Evolutionary conservation across 768 basidiomycete genomes (phyloP).

Genomic region (Lyophyllum atratum): DNA sequence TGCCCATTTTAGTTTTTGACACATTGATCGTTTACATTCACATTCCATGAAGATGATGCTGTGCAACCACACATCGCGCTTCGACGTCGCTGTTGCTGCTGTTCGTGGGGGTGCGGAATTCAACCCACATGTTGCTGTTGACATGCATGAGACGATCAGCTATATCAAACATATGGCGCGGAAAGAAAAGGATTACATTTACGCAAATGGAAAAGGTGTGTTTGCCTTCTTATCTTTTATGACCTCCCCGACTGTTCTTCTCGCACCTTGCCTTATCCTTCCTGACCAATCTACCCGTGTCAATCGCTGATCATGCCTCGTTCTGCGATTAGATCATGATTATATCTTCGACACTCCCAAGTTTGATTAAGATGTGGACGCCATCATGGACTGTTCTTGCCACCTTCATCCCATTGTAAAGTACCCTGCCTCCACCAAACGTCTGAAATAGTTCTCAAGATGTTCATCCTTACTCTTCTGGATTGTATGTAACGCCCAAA

Average conservation of each 20-base stretch:
- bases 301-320: neutral
- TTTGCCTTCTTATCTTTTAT: neutral
- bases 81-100: constrained; percentile 62
- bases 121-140: constrained; percentile 57
- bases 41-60: constrained; percentile 64
- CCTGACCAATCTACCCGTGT: neutral
- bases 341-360: constrained; percentile 48
- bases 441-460: no score
- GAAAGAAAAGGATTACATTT: constrained; percentile 65
- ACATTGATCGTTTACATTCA: neutral
- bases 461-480: no score
- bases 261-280: neutral
- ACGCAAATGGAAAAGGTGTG: constrained; percentile 57
- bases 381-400: neutral
- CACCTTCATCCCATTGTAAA: neutral
- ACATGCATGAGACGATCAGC: constrained; percentile 58
- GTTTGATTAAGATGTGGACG: constrained; percentile 29
- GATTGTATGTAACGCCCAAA: no score
- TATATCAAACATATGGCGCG: constrained; percentile 59
- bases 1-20: constrained; percentile 5
- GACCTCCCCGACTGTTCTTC: neutral
- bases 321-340: constrained; percentile 38
- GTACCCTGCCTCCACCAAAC: no score
- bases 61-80: constrained; percentile 67
- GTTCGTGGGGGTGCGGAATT: constrained; percentile 53